phyloP scores from a whole-genome alignment of 1,284 basidiomycete genomes.

The Polyporus tsugae region DNA sequence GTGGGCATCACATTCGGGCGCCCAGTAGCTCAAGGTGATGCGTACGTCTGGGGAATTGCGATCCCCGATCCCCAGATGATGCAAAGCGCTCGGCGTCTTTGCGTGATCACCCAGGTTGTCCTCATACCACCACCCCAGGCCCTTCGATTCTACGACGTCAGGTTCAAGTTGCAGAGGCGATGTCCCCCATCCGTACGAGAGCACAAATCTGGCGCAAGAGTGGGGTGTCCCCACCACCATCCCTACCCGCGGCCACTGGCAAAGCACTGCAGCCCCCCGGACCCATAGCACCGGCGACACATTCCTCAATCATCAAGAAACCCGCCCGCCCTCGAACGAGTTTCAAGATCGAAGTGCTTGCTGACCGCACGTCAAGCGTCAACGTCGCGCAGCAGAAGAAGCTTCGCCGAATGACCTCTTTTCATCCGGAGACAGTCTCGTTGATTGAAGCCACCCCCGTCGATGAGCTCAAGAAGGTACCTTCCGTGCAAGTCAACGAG shows the following conservation, averaged over 20 bases:
- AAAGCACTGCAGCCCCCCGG: no score
- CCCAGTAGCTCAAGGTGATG: neutral
- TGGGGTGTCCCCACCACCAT: neutral
- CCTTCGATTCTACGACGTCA: neutral
- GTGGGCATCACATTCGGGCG: neutral
- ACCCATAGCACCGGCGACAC: neutral
- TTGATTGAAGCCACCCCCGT: neutral
- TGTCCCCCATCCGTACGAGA: conserved; percentile 22
- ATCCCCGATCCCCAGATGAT: neutral
- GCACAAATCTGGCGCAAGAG: conserved; percentile 14
- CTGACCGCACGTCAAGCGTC: conserved; percentile 2
- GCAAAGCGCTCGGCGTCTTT: neutral
- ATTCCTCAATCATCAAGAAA: neutral
- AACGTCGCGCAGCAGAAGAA: neutral
- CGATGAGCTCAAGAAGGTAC: neutral
- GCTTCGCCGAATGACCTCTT: neutral
- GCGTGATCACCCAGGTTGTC: neutral
- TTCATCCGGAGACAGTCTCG: neutral
- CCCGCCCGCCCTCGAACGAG: neutral
- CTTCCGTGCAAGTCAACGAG: neutral
- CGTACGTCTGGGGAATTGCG: neutral
- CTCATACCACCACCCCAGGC: neutral
- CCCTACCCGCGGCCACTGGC: no score
- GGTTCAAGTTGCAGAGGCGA: neutral
- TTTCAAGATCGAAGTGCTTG: neutral